Evolutionary conservation across 1,284 basidiomycete genomes (phyloP).

Genomic region (Cystobasidium slooffiae): DNA sequence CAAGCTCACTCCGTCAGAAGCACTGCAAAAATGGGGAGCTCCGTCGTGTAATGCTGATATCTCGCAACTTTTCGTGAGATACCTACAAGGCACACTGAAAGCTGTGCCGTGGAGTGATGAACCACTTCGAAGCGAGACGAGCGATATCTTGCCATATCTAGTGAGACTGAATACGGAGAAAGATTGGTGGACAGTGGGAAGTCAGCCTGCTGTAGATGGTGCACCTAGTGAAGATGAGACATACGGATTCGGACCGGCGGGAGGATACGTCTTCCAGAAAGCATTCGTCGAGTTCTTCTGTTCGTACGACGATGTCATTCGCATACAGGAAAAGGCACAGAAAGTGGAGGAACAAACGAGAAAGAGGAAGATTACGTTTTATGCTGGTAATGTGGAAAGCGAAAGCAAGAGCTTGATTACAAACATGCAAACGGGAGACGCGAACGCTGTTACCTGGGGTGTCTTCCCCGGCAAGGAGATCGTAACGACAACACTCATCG

Average conservation of each 20-base stretch:
- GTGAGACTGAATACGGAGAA: slow-evolving; percentile 77
- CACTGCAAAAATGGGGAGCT: slow-evolving; percentile 82
- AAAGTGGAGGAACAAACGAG: slow-evolving; percentile 64
- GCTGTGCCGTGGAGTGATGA: slow-evolving; percentile 97
- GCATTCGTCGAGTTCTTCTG: slow-evolving; percentile 97
- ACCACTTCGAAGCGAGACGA: slow-evolving; percentile 80
- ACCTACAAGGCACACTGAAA: slow-evolving; percentile 57
- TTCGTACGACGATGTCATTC: slow-evolving; percentile 66
- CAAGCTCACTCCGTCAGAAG: slow-evolving; percentile 73
- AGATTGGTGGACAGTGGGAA: slow-evolving; percentile 97
- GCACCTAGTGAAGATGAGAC: slow-evolving; percentile 79
- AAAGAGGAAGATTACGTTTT: slow-evolving; percentile 75
- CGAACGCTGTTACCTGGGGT: slow-evolving; percentile 61
- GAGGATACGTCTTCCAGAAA: slow-evolving; percentile 96
- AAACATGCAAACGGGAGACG: slow-evolving; percentile 56
- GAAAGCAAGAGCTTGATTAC: slow-evolving; percentile 54
- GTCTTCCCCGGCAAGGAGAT: slow-evolving; percentile 60
- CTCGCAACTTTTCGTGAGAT: slow-evolving; percentile 56
- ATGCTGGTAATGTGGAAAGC: slow-evolving; percentile 72
- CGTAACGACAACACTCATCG: slow-evolving; percentile 60
- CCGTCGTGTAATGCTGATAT: slow-evolving; percentile 70
- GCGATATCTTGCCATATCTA: slow-evolving; percentile 77
- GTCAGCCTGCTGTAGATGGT: slow-evolving; percentile 95
- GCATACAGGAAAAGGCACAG: slow-evolving; percentile 57
- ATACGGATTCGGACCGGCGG: slow-evolving; percentile 89